Evolutionary conservation across 768 basidiomycete genomes (phyloP), one percentile per base, ranked within the genome.

Genomic region (Plicaturopsis crispa): DNA sequence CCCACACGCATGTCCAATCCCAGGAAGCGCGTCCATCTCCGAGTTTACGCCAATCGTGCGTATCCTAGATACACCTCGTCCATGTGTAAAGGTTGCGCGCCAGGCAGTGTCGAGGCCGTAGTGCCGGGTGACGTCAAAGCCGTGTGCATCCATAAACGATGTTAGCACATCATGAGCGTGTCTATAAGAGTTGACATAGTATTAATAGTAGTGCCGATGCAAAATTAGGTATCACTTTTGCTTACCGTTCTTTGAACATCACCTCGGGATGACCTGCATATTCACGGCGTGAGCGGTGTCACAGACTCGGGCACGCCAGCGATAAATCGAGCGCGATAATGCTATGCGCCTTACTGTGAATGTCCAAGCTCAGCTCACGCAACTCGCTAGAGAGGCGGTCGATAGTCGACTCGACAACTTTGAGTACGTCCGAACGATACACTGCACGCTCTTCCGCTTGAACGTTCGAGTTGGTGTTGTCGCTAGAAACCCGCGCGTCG

Each of bases 41-140:
- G 85, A 87, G 55, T 90, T 89, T 41, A 90, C 63, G 0, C 86
- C 86, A 22, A 89, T 72, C 0, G 72, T 77, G 36, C 76, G 70
- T n/a, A n/a, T n/a, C n/a, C n/a, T n/a, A n/a, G n/a, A n/a, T 5
- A 84, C 84, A 7, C 82, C 84, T 21, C 62, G 55, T 8, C 83
- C 80, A 46, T 79, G 67, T 12, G 69, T 61, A 48, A 74, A 88
- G 2, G 68, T 71, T 0, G 87, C 87, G 16, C 68, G 61, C 86
- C 86, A 88, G 4, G 84, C 86, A 0, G 86, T 90, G 13, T 74
- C 67, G 18, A 89, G 62, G 35, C 70, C 67, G 48, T 78, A 72
- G 33, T 84, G 72, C 36, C 60, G 67, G 28, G 69, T 70, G 11
- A 86, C 80, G 12, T 68, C 56, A 52, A 83, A 88, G 0, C 80